These are phyloP conservation scores for Themeda triandra DNA, from an alignment of 176 grass and related monocot genomes.

Conservation along the genomic window DNA sequence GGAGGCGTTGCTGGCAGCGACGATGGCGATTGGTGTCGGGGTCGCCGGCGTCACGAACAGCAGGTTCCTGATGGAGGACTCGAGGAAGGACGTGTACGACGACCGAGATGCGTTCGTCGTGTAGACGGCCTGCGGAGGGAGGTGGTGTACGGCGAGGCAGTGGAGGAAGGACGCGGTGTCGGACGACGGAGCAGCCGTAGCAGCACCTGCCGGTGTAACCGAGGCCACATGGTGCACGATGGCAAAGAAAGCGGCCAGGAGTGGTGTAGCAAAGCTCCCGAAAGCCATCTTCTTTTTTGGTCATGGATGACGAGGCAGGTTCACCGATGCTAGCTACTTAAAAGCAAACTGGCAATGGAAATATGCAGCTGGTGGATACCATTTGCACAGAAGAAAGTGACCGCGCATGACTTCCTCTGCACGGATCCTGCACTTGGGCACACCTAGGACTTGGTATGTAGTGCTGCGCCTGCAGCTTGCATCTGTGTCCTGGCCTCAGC, in stretches of 20 bases:
- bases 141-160: constrained; percentile 41
- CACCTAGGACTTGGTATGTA: too few relatives aligned
- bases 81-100: constrained; percentile 45
- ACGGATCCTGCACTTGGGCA: background rate
- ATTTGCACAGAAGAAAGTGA: background rate
- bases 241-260: background rate
- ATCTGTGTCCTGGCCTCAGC: background rate
- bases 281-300: background rate
- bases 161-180: constrained; percentile 25
- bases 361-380: background rate
- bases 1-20: constrained; percentile 23
- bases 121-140: constrained; percentile 27
- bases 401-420: too few relatives aligned
- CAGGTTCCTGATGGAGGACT: constrained; percentile 61
- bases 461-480: background rate
- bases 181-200: background rate
- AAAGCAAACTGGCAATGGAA: background rate
- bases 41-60: constrained; percentile 47
- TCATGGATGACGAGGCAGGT: background rate
- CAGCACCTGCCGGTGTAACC: background rate
- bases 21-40: constrained; percentile 47
- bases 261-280: background rate
- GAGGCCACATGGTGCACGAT: background rate
- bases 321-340: background rate
- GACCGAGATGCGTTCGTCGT: background rate